These are phyloP conservation scores for Aureobasidium namibiae DNA, from an alignment of 2,329 filamentous ascomycete species.

Conservation along the genomic window DNA sequence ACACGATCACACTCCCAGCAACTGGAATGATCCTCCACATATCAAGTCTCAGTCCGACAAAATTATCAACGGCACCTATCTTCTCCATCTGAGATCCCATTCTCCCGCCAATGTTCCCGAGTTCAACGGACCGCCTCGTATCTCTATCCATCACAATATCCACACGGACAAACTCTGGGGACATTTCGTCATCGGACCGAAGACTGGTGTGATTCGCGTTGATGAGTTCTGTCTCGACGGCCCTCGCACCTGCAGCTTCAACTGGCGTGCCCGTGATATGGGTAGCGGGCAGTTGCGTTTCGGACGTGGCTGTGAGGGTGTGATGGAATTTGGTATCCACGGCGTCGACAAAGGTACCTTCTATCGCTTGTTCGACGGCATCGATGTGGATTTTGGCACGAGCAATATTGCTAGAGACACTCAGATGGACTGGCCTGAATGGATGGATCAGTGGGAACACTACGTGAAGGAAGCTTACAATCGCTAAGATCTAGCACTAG, in stretches of 20 bases:
- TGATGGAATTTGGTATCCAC: conserved; percentile 23
- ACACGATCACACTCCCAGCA: neutral
- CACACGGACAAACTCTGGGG: conserved; percentile 37
- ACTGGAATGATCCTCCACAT: neutral
- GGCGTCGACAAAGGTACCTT: neutral
- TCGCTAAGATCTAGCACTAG: too few species aligned
- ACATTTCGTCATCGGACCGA: conserved; percentile 35
- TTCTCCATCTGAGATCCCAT: conserved; percentile 13
- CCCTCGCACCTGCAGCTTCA: conserved; percentile 15
- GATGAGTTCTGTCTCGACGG: conserved; percentile 20
- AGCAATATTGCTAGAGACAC: neutral
- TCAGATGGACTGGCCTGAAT: neutral
- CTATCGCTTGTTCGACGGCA: neutral
- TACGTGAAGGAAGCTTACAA: conserved; percentile 1
- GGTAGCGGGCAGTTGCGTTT: conserved; percentile 22
- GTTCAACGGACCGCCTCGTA: conserved; percentile 17
- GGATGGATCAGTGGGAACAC: neutral
- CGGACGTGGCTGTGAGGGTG: conserved; percentile 27
- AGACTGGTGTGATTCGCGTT: conserved; percentile 37
- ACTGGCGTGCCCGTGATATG: conserved; percentile 27
- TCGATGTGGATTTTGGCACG: conserved; percentile 4
- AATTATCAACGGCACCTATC: neutral
- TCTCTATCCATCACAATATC: conserved; percentile 16
- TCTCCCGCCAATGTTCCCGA: conserved; percentile 17
- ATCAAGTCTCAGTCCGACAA: neutral